Evolutionary conservation across 176 grass and related monocot genomes (phyloP).

Genomic region (Lolium rigidum): DNA sequence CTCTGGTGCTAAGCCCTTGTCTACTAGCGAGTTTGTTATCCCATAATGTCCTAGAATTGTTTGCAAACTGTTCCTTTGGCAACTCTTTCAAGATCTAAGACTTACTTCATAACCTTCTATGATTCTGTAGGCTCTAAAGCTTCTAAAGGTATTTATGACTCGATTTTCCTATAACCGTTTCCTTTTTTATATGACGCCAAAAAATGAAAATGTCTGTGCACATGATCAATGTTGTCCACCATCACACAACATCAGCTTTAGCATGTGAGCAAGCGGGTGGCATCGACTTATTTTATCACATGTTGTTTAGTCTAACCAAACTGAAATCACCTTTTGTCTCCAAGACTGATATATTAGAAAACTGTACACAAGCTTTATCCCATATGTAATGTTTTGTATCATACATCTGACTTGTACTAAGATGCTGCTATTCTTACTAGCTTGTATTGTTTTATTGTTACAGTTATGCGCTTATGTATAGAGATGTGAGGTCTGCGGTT

Average conservation of each 20-base stretch:
- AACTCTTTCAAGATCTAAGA: constrained; percentile 1
- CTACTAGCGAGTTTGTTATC: background rate
- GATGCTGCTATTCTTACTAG: background rate
- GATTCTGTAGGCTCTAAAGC: background rate
- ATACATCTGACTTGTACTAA: constrained; percentile 14
- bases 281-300: background rate
- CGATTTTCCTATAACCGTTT: background rate
- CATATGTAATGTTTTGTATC: background rate
- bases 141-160: background rate
- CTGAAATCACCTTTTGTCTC: background rate
- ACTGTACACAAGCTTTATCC: background rate
- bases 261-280: background rate
- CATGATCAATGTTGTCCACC: constrained; percentile 13
- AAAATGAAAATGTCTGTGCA: background rate
- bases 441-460: constrained; percentile 45
- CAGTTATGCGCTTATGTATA: constrained; percentile 90
- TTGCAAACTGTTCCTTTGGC: background rate
- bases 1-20: background rate
- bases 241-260: constrained; percentile 2
- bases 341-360: background rate
- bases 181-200: background rate
- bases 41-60: background rate
- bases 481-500: constrained; percentile 95
- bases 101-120: background rate
- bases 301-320: background rate